Evolutionary conservation across 2,329 filamentous ascomycete species (phyloP).

Genomic region (Talaromyces sp.): DNA sequence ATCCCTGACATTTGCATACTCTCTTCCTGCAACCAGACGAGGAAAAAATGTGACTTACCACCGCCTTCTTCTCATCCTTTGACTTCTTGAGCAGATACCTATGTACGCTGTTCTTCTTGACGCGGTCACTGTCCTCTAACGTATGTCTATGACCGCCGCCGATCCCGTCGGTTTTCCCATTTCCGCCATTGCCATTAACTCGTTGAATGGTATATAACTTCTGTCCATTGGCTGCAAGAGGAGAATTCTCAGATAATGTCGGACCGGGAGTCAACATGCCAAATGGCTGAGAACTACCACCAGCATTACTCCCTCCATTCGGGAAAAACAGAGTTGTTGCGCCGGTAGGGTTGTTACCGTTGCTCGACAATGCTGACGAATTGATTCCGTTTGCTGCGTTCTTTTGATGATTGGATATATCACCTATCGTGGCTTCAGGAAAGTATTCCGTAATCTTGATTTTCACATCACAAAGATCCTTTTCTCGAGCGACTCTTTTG

Average conservation of each 20-base stretch:
- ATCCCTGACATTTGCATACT: neutral
- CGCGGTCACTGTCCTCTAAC: constrained; percentile 67
- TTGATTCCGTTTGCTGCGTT: constrained; percentile 21
- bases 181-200: constrained; percentile 70
- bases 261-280: constrained; percentile 41
- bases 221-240: constrained; percentile 45
- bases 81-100: constrained; percentile 60
- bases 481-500: constrained; percentile 67
- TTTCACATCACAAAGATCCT: constrained; percentile 79
- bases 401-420: constrained; percentile 12
- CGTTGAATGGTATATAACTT: constrained; percentile 70
- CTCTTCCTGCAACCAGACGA: neutral
- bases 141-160: constrained; percentile 70
- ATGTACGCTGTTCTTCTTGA: constrained; percentile 75
- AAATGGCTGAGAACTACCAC: constrained; percentile 30
- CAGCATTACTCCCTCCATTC: constrained; percentile 14
- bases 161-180: constrained; percentile 65
- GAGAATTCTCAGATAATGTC: constrained; percentile 30
- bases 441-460: constrained; percentile 82
- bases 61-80: constrained; percentile 59
- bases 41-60: constrained; percentile 40
- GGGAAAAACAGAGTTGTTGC: constrained; percentile 16
- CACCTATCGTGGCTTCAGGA: constrained; percentile 40
- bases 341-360: neutral
- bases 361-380: neutral